Evolutionary conservation across 1,284 basidiomycete genomes (phyloP).

Genomic region (Sutorius eximius): DNA sequence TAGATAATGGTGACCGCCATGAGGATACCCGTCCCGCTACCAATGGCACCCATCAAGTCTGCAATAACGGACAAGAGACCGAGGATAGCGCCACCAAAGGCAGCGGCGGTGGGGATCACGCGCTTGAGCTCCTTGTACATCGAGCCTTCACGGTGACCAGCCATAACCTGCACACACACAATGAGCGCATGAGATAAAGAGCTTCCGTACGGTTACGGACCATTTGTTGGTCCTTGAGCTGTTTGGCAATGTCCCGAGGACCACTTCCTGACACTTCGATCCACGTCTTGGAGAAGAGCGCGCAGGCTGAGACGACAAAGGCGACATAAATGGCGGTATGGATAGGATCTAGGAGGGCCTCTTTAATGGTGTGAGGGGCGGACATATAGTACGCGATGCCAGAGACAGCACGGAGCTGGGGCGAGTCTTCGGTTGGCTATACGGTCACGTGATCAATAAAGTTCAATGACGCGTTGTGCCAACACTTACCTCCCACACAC

Average conservation of each 20-base stretch:
- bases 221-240: conserved; percentile 98
- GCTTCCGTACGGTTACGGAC: conserved; percentile 39
- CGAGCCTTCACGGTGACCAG: conserved; percentile 92
- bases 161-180: conserved; percentile 68
- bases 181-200: not conserved
- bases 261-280: conserved; percentile 97
- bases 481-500: conserved; percentile 90
- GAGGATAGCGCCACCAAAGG: conserved; percentile 94
- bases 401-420: conserved; percentile 88
- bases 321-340: conserved; percentile 91
- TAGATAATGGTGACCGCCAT: conserved; percentile 99
- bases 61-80: conserved; percentile 92
- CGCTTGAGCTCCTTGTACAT: conserved; percentile 99
- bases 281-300: conserved; percentile 99
- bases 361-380: conserved; percentile 87
- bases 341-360: conserved; percentile 88
- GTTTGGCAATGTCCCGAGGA: conserved; percentile 94
- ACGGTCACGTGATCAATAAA: not conserved
- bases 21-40: conserved; percentile 95
- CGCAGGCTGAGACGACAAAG: conserved; percentile 94
- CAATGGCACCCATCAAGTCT: conserved; percentile 96
- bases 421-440: conserved; percentile 88
- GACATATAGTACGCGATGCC: conserved; percentile 98
- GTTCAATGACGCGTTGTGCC: not conserved
- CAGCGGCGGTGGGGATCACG: conserved; percentile 95